Conservation (phyloP, 306 rosid species). For the Cotoneaster glaucophyllus region DNA sequence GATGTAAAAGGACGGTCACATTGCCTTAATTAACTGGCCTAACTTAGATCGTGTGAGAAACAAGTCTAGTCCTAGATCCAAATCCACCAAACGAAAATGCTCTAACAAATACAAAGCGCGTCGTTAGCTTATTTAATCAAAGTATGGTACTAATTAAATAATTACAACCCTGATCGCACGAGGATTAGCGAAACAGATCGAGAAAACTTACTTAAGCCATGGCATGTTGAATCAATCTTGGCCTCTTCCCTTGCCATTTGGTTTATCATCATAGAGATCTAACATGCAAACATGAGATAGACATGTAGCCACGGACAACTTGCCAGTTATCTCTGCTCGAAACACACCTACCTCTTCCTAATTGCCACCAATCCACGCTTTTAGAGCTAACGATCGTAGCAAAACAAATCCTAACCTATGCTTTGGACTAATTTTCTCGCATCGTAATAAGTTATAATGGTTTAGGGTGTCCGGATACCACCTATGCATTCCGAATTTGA, state of each 20-base stretch:
- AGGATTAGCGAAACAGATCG: background rate
- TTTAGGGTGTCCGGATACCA: too few relatives aligned
- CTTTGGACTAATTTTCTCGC: background rate
- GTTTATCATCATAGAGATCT: conserved; percentile 20
- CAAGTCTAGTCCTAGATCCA: too few relatives aligned
- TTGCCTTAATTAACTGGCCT: background rate
- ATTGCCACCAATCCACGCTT: background rate
- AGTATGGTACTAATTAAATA: background rate
- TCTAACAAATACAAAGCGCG: too few relatives aligned
- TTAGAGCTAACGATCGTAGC: background rate
- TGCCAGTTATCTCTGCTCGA: conserved; percentile 11
- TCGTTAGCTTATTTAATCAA: background rate
- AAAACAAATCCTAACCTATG: background rate
- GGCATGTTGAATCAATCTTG: background rate
- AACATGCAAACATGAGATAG: conserved; percentile 28
- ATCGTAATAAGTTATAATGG: too few relatives aligned
- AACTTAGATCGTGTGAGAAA: background rate
- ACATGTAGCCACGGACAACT: conserved; percentile 35
- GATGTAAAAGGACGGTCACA: too few relatives aligned
- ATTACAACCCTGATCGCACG: background rate
- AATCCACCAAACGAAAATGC: too few relatives aligned
- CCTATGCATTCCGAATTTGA: accelerated
- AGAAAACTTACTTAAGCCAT: background rate
- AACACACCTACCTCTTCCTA: background rate
- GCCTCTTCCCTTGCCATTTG: background rate